phyloP scores from a whole-genome alignment of 208 protist genomes.

The Angomonas ambiguus region DNA sequence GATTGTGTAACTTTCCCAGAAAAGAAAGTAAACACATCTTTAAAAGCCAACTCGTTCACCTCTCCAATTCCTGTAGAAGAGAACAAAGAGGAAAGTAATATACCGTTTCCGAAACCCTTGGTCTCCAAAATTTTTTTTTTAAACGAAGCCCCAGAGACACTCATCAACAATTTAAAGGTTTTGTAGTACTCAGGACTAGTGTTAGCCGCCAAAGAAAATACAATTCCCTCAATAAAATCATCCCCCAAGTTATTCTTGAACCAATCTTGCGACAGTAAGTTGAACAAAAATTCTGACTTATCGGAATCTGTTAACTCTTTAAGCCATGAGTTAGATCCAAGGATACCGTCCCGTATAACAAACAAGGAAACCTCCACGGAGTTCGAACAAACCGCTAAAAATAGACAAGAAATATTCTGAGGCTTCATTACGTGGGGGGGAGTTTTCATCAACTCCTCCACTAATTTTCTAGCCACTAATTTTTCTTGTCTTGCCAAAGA shows the following conservation, averaged over 20 bases:
- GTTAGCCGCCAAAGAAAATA: background rate
- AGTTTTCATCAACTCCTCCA: too few species aligned
- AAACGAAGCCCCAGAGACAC: background rate
- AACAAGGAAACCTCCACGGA: too few species aligned
- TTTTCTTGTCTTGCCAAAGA: too few species aligned
- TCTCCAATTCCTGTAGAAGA: too few species aligned
- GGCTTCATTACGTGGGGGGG: too few species aligned
- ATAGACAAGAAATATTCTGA: too few species aligned
- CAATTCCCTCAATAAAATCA: background rate
- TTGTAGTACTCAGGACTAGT: background rate
- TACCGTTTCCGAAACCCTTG: background rate
- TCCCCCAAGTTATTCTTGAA: background rate
- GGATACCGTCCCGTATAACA: background rate
- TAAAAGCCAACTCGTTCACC: too few species aligned
- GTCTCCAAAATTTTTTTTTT: background rate
- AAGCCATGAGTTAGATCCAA: background rate
- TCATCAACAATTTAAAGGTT: background rate
- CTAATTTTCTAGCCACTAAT: too few species aligned
- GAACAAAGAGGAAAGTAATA: too few species aligned
- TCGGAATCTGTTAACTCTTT: background rate
- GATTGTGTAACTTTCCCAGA: background rate
- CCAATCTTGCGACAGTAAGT: background rate
- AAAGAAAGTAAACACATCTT: background rate
- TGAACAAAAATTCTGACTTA: background rate
- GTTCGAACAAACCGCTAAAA: too few species aligned